Conservation (phyloP, 306 rosid genomes). For the Cucumis melo region DNA sequence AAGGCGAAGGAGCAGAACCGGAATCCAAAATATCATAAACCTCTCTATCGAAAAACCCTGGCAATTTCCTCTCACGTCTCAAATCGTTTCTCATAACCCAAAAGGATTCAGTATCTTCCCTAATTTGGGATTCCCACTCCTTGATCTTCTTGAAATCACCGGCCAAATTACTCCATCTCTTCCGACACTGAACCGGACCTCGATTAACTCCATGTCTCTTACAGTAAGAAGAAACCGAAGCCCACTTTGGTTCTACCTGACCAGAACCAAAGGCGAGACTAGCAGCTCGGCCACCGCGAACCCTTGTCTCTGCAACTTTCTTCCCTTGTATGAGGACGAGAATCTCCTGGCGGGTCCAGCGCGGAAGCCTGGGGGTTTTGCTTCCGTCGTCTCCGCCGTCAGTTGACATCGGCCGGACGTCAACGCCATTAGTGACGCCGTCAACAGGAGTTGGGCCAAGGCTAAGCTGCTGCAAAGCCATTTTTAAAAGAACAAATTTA, state of each 20-base stretch:
- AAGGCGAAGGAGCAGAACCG: constrained; percentile 23
- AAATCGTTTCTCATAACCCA: constrained; percentile 94
- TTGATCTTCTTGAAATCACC: constrained; percentile 93
- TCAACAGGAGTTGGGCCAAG: constrained; percentile 25
- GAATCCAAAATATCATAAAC: constrained; percentile 81
- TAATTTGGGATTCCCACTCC: constrained; percentile 73
- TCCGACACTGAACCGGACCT: constrained; percentile 94
- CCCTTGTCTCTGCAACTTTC: constrained; percentile 63
- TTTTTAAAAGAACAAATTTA: constrained; percentile 1
- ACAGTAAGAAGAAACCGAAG: constrained; percentile 76
- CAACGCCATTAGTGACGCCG: constrained; percentile 38
- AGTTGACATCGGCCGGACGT: constrained; percentile 22
- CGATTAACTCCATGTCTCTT: constrained; percentile 84
- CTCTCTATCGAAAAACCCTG: constrained; percentile 79
- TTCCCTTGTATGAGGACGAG: constrained; percentile 83
- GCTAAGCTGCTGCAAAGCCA: constrained; percentile 53
- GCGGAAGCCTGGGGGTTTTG: constrained; percentile 71
- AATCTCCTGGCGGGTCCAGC: constrained; percentile 96
- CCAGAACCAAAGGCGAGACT: constrained; percentile 48
- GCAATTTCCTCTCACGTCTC: constrained; percentile 82
- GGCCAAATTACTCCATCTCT: constrained; percentile 96
- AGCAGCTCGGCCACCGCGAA: constrained; percentile 35
- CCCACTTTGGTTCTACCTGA: constrained; percentile 86
- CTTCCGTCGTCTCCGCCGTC: constrained; percentile 55
- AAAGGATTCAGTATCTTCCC: constrained; percentile 78